A percentile compares a stretch with the other conserved stretches of the same genome.
These are phyloP conservation scores for Ophiocordyceps camponoti-leonardi DNA, from an alignment of 2,329 filamentous ascomycete species.

Conservation along the genomic window DNA sequence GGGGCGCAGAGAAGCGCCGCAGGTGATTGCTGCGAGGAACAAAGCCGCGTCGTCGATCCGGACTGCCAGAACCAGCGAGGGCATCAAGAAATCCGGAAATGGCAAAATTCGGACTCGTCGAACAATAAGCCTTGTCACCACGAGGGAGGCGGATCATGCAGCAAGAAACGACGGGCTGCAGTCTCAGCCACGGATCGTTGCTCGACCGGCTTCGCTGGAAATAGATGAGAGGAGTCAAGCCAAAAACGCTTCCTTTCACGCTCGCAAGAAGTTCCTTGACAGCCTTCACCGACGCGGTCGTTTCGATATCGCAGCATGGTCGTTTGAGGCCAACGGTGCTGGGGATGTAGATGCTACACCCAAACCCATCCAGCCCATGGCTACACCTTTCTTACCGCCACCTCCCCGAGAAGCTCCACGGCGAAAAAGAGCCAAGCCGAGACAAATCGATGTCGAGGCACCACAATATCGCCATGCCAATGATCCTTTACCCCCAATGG, in stretches of 20 bases:
- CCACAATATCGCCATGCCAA: slow-evolving; percentile 35
- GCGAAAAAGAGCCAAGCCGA: slow-evolving; percentile 26
- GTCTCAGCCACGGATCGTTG: background rate
- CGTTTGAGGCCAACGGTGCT: background rate
- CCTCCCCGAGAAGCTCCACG: slow-evolving; percentile 10
- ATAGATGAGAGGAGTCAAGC: slow-evolving; percentile 19
- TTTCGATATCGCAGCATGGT: background rate
- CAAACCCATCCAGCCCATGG: background rate
- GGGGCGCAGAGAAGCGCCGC: background rate
- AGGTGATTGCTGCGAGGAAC: background rate
- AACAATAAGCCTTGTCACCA: background rate
- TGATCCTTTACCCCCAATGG: slow-evolving; percentile 25
- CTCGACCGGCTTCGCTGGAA: slow-evolving; percentile 39
- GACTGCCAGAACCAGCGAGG: background rate
- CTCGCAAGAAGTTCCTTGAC: slow-evolving; percentile 37
- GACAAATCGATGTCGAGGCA: slow-evolving; percentile 27
- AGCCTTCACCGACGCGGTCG: slow-evolving; percentile 27
- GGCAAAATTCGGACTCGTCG: slow-evolving; percentile 9
- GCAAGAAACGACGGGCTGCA: background rate
- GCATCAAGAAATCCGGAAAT: background rate
- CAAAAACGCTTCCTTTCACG: slow-evolving; percentile 24
- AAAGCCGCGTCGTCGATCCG: background rate
- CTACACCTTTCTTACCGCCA: background rate
- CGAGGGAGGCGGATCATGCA: background rate
- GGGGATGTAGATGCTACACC: too few species aligned